phyloP scores from a whole-genome alignment of 768 basidiomycete genomes.

The Podaxis mareebaensis region DNA sequence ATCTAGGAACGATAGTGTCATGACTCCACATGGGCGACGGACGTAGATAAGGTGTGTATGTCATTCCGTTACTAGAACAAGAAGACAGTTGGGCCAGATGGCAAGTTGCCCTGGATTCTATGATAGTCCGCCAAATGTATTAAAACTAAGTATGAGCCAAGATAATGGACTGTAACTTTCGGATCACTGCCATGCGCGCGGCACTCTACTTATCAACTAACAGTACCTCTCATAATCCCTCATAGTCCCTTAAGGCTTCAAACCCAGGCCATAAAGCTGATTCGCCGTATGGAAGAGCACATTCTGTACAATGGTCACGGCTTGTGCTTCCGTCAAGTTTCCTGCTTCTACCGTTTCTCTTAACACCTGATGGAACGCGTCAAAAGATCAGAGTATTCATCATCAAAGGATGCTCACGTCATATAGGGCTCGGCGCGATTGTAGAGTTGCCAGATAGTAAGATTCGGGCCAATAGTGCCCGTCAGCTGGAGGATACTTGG shows the following conservation, averaged over 20 bases:
- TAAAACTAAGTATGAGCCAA: background rate
- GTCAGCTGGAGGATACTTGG: constrained; percentile 41
- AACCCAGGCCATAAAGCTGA: constrained; percentile 56
- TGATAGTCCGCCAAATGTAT: background rate
- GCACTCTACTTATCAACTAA: background rate
- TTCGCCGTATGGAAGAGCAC: constrained; percentile 72
- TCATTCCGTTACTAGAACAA: background rate
- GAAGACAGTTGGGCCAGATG: background rate
- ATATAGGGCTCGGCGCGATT: constrained; percentile 63
- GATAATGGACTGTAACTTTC: background rate
- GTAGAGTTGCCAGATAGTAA: constrained; percentile 66
- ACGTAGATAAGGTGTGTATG: background rate
- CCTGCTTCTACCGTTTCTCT: constrained; percentile 43
- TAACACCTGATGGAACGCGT: constrained; percentile 49
- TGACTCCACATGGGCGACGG: background rate
- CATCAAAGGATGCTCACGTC: constrained; percentile 38
- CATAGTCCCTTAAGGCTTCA: constrained; percentile 25
- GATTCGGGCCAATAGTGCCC: constrained; percentile 79
- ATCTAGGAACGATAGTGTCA: background rate
- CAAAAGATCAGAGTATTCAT: background rate
- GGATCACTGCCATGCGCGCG: background rate
- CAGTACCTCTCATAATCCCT: background rate
- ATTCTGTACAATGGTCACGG: constrained; percentile 51
- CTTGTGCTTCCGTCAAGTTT: constrained; percentile 57
- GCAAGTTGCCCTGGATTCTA: background rate